Evolutionary conservation across 192 early-diverging fungal genomes (phyloP).

Genomic region (Podila clonocystis): DNA sequence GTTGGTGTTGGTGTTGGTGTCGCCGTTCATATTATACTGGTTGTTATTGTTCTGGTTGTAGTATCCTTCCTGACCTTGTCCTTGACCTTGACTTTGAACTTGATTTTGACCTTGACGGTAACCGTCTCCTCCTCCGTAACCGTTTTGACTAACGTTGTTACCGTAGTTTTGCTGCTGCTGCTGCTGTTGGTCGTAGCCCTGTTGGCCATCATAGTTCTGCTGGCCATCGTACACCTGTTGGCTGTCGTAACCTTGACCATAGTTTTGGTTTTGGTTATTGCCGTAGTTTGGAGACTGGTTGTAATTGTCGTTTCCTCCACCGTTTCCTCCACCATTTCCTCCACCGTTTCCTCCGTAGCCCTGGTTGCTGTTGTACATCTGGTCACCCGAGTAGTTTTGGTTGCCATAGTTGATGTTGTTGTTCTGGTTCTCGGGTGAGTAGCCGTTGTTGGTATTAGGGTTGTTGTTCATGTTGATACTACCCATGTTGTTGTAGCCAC

Average conservation of each 20-base stretch:
- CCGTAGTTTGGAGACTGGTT: not conserved
- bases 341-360: not conserved
- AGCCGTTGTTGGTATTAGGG: not conserved
- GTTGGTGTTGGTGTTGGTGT: conserved; percentile 17
- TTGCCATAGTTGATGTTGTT: not conserved
- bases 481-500: not conserved
- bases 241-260: not conserved
- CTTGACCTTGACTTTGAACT: conserved; percentile 11
- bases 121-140: not conserved
- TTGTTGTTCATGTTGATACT: not conserved
- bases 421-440: conserved; percentile 3
- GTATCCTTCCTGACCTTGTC: conserved; percentile 11
- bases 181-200: not conserved
- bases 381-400: not conserved
- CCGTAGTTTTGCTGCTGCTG: not conserved
- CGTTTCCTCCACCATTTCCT: not conserved
- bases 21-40: conserved; percentile 20
- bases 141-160: not conserved
- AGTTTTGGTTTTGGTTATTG: not conserved
- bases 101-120: not conserved
- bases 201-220: not conserved
- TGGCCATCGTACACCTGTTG: not conserved
- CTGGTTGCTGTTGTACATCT: not conserved
- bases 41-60: conserved; percentile 6
- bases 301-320: not conserved